phyloP scores from a whole-genome alignment of 331 rosid genomes.

The Phaseolus coccineus region DNA sequence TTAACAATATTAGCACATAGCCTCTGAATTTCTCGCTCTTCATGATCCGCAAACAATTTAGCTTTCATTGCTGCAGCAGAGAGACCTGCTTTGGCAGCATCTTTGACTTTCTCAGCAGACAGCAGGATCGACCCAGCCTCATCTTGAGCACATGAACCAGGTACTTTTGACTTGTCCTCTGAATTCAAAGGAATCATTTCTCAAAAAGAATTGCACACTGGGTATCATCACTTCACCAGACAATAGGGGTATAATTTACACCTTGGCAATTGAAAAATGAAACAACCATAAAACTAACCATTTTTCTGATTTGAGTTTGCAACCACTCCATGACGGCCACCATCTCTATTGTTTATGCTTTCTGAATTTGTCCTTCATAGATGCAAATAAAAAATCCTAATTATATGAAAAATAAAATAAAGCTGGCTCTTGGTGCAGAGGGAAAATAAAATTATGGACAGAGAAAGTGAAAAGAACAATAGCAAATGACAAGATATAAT shows the following conservation, averaged over 20 bases:
- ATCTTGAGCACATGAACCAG: not conserved
- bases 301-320: not conserved
- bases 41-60: constrained; percentile 22
- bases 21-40: constrained; percentile 27
- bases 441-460: not conserved
- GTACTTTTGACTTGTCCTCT: constrained; percentile 3
- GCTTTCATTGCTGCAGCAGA: constrained; percentile 26
- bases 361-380: constrained; percentile 14
- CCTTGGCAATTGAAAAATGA: not conserved
- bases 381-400: not conserved
- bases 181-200: not conserved
- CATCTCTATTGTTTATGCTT: not conserved
- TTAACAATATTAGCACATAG: constrained; percentile 12
- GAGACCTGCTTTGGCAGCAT: constrained; percentile 7
- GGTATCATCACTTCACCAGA: not conserved
- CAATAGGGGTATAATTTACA: not conserved
- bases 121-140: not conserved
- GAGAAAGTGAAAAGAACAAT: constrained; percentile 5
- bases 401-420: not conserved
- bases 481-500: not conserved
- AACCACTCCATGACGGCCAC: not conserved
- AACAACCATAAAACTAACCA: not conserved
- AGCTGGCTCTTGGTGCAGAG: constrained; percentile 3
- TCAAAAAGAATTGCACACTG: not conserved
- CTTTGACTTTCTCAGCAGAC: constrained; percentile 10